These are phyloP conservation scores for Pseudogymnoascus sp. DNA, from an alignment of 2,329 filamentous ascomycete species.

Conservation along the genomic window DNA sequence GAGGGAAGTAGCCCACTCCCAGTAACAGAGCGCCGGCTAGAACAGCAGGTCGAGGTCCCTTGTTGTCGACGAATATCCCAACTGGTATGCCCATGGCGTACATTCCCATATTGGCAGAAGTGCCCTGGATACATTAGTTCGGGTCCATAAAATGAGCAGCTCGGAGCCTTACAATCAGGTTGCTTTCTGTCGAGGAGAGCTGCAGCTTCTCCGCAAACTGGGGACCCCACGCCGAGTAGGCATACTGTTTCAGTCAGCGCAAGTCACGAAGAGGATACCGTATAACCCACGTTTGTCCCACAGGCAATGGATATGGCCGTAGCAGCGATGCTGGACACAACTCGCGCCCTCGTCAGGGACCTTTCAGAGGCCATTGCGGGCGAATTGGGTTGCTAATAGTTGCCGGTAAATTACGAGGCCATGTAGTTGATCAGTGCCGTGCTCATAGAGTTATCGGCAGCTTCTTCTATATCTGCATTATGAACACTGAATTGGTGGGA, in stretches of 20 bases:
- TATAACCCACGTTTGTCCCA: conserved; percentile 72
- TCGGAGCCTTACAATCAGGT: conserved; percentile 63
- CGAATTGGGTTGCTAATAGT: conserved; percentile 1
- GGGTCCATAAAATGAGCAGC: conserved; percentile 5
- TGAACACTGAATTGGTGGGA: background rate
- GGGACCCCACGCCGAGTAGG: conserved; percentile 95
- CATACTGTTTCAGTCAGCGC: conserved; percentile 59
- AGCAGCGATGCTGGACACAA: conserved; percentile 77
- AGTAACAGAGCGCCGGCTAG: conserved; percentile 67
- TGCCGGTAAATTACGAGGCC: conserved; percentile 5
- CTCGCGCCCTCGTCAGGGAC: conserved; percentile 55
- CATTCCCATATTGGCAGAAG: conserved; percentile 87
- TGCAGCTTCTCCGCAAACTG: conserved; percentile 84
- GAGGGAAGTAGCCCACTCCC: conserved; percentile 75
- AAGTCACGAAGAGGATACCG: background rate
- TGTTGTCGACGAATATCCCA: conserved; percentile 77
- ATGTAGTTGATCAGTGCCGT: background rate
- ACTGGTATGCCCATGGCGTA: conserved; percentile 85
- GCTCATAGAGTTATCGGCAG: conserved; percentile 1
- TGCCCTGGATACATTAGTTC: conserved; percentile 41
- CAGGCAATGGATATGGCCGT: conserved; percentile 81
- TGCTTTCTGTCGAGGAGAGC: conserved; percentile 86
- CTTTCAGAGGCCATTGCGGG: conserved; percentile 38
- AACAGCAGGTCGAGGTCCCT: conserved; percentile 72
- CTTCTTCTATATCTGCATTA: background rate